These are phyloP conservation scores for Suillus weaverae DNA, from an alignment of 768 basidiomycete genomes.

Conservation along the genomic window DNA sequence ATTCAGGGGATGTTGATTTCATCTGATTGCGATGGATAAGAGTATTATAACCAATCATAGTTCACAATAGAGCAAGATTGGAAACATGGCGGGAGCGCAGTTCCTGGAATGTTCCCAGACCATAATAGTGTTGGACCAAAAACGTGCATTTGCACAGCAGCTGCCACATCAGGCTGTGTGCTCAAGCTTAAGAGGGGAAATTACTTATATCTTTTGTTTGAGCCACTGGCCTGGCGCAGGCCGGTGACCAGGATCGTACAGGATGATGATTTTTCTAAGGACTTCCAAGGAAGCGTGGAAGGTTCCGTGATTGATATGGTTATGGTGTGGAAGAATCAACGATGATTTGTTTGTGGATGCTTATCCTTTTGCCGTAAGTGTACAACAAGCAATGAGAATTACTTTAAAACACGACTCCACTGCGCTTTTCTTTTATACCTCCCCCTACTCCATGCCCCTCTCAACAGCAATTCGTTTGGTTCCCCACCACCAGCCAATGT, in stretches of 20 bases:
- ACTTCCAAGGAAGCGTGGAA: conserved; percentile 13
- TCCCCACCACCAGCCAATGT: conserved; percentile 13
- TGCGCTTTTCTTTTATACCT: conserved; percentile 26
- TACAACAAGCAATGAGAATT: conserved; percentile 37
- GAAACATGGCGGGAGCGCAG: conserved; percentile 26
- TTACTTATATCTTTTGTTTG: background rate
- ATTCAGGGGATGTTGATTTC: conserved; percentile 13
- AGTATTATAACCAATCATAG: conserved; percentile 16
- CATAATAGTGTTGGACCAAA: background rate
- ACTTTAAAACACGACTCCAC: conserved; percentile 33
- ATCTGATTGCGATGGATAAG: conserved; percentile 27
- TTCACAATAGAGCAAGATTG: conserved; percentile 22
- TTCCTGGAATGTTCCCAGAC: conserved; percentile 34
- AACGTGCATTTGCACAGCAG: conserved; percentile 7
- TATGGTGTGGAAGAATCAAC: conserved; percentile 29
- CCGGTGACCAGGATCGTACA: background rate
- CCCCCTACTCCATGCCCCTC: conserved; percentile 9
- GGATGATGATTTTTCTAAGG: conserved; percentile 7
- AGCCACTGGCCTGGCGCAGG: background rate
- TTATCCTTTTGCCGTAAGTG: conserved; percentile 38
- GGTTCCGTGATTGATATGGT: conserved; percentile 14
- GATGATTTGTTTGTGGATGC: conserved; percentile 34
- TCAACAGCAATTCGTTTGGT: conserved; percentile 24
- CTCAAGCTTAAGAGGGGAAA: background rate
- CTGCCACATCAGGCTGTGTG: conserved; percentile 9